Evolutionary conservation across 495 filamentous ascomycete genomes (phyloP).

Genomic region (Achaetomiella virescens): DNA sequence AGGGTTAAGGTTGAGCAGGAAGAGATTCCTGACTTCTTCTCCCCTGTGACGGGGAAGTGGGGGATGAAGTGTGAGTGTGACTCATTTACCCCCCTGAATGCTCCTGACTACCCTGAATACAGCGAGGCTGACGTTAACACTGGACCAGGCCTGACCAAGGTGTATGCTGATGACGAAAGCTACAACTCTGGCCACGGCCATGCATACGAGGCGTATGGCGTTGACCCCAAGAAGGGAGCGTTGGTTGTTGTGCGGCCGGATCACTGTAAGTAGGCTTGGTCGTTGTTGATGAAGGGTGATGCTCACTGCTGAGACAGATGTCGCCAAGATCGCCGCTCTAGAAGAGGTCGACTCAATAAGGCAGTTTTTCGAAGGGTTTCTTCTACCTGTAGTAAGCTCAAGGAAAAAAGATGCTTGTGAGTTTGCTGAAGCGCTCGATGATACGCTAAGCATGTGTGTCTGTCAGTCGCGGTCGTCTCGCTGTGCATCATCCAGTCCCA

Average conservation of each 20-base stretch:
- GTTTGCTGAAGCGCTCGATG: not conserved
- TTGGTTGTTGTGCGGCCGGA: conserved; percentile 60
- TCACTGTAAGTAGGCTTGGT: conserved; percentile 48
- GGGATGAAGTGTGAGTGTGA: conserved; percentile 47
- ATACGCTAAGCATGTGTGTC: no score
- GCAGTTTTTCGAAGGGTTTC: conserved; percentile 22
- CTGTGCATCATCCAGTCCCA: no score
- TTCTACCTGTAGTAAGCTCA: not conserved
- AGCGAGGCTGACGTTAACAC: not conserved
- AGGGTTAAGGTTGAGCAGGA: conserved; percentile 53
- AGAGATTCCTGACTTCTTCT: conserved; percentile 54
- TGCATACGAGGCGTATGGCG: conserved; percentile 55
- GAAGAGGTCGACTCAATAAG: conserved; percentile 16
- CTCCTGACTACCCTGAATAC: not conserved
- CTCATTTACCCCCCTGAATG: not conserved
- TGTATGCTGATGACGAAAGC: conserved; percentile 61
- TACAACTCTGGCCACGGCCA: conserved; percentile 61
- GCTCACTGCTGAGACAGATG: conserved; percentile 15
- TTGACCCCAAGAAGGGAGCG: conserved; percentile 48
- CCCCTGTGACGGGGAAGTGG: conserved; percentile 53
- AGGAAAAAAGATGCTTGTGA: not conserved
- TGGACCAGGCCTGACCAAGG: conserved; percentile 51
- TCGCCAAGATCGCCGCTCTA: conserved; percentile 20
- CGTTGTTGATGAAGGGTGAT: not conserved
- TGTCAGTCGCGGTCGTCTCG: no score